phyloP scores from a whole-genome alignment of 177 flowering plant species.

The Vitis hybrid region DNA sequence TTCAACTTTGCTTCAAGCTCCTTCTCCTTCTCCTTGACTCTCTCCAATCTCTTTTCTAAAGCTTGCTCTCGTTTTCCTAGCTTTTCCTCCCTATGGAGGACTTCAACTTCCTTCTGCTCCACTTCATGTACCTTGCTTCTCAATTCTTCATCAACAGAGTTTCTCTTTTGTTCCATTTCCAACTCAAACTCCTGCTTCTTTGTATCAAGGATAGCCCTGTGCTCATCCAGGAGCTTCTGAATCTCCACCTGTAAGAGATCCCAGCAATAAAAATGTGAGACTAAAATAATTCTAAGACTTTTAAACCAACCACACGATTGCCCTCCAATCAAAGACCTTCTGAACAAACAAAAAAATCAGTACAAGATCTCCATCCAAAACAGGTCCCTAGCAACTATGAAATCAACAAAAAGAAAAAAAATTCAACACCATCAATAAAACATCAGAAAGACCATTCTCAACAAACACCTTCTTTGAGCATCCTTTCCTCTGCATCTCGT shows the following conservation, averaged over 20 bases:
- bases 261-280: background rate
- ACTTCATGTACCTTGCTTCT: constrained; percentile 35
- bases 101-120: constrained; percentile 49
- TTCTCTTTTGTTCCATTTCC: constrained; percentile 61
- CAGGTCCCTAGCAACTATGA: background rate
- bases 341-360: background rate
- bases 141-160: constrained; percentile 55
- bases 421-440: no score
- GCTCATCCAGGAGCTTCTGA: constrained; percentile 68
- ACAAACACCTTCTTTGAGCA: no score
- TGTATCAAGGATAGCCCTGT: constrained; percentile 40
- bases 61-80: constrained; percentile 59
- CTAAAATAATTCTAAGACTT: background rate
- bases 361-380: background rate
- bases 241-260: constrained; percentile 54
- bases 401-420: no score
- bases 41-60: constrained; percentile 62
- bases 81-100: constrained; percentile 65
- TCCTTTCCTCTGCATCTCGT: no score
- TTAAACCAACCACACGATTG: background rate
- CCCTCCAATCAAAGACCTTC: background rate
- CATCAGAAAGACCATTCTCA: no score
- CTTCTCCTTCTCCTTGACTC: constrained; percentile 74
- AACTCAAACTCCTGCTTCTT: constrained; percentile 55
- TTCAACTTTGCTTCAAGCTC: constrained; percentile 51